phyloP scores from a whole-genome alignment of 2,329 filamentous ascomycete genomes.

The Aphanocladium album region DNA sequence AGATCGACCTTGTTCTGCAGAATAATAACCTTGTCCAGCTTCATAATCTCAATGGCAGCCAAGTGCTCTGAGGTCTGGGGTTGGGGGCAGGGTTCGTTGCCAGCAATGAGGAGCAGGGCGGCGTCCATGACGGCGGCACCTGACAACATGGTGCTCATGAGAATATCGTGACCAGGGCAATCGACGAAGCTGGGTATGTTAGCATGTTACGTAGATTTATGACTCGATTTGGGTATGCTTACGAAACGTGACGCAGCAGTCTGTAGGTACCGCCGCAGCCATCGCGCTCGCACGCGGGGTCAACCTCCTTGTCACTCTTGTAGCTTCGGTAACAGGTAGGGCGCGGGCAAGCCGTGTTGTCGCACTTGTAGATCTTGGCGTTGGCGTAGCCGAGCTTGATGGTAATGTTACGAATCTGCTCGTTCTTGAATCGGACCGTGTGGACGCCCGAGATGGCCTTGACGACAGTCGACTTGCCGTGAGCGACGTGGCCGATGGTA shows the following conservation, averaged over 20 bases:
- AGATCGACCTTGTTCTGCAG: constrained; percentile 99
- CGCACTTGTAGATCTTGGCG: constrained; percentile 99
- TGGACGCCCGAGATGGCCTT: constrained; percentile 99
- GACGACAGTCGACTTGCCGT: constrained; percentile 97
- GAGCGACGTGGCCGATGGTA: constrained; percentile 96
- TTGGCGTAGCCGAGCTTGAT: constrained; percentile 99
- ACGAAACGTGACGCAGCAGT: constrained; percentile 88
- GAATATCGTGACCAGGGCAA: constrained; percentile 99
- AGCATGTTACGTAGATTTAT: background rate
- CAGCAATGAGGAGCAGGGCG: constrained; percentile 89
- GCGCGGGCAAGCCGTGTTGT: constrained; percentile 83
- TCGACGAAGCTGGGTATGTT: constrained; percentile 71
- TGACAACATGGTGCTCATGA: constrained; percentile 99
- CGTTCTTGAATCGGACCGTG: constrained; percentile 99
- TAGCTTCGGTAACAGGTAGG: constrained; percentile 95
- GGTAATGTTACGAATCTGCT: constrained; percentile 97
- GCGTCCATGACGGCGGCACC: constrained; percentile 99
- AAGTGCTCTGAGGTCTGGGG: constrained; percentile 98
- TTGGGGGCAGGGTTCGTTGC: constrained; percentile 97
- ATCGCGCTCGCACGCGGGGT: constrained; percentile 90
- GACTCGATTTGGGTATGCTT: constrained; percentile 32
- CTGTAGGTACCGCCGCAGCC: constrained; percentile 85
- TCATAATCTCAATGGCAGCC: constrained; percentile 99
- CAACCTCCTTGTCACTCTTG: constrained; percentile 98
- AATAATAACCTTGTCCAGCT: constrained; percentile 98